These are phyloP conservation scores for Neoboletus subvelutipes DNA, from an alignment of 768 basidiomycete species.

Conservation along the genomic window DNA sequence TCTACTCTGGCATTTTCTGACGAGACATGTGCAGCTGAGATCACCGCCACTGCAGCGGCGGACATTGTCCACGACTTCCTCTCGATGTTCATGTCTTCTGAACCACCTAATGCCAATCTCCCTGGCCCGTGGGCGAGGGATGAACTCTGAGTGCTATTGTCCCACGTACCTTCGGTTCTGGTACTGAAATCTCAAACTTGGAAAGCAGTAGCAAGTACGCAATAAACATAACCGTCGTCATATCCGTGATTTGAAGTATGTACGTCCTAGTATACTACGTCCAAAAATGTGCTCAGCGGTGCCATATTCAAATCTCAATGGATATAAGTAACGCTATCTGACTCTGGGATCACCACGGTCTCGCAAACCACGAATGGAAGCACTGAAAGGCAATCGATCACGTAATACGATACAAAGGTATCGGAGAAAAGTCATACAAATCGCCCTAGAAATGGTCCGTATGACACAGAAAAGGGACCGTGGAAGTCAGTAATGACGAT, in stretches of 20 bases:
- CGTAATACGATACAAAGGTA: slow-evolving; percentile 26
- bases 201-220: background rate
- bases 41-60: slow-evolving; percentile 44
- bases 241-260: background rate
- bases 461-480: slow-evolving; percentile 2
- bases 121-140: slow-evolving; percentile 17
- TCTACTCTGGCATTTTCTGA: slow-evolving; percentile 6
- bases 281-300: slow-evolving; percentile 32
- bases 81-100: slow-evolving; percentile 36
- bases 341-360: background rate
- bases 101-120: slow-evolving; percentile 20
- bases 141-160: slow-evolving; percentile 15
- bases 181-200: background rate
- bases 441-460: slow-evolving; percentile 19
- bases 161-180: background rate
- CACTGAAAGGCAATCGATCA: background rate
- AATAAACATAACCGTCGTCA: background rate
- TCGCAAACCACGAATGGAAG: background rate
- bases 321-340: background rate
- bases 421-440: slow-evolving; percentile 14
- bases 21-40: slow-evolving; percentile 28
- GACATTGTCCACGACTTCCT: slow-evolving; percentile 48
- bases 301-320: background rate
- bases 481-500: background rate
- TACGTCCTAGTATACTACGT: slow-evolving; percentile 39